phyloP scores from a whole-genome alignment of 2,329 filamentous ascomycete genomes.

The Sporothrix globosa region DNA sequence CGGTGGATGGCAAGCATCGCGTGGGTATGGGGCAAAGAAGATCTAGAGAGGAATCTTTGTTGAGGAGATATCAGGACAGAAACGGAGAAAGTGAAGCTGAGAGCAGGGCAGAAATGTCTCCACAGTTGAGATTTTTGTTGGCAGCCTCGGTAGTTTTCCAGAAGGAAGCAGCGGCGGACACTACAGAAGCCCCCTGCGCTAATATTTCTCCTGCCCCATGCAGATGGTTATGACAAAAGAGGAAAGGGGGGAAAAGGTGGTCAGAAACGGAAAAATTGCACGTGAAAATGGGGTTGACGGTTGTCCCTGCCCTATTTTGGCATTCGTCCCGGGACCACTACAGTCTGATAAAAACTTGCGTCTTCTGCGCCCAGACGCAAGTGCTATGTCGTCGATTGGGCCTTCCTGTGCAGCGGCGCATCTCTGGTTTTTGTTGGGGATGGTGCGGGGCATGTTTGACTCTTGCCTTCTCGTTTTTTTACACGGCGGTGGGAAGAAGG shows the following conservation, averaged over 20 bases:
- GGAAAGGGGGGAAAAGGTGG: background rate
- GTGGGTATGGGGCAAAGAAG: background rate
- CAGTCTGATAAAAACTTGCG: background rate
- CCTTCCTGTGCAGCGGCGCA: slow-evolving; percentile 22
- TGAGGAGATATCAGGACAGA: background rate
- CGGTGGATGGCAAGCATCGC: background rate
- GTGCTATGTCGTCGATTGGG: slow-evolving; percentile 1
- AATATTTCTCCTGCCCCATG: slow-evolving; percentile 4
- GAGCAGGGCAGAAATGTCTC: background rate
- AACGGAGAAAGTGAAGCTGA: slow-evolving; percentile 24
- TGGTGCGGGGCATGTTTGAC: slow-evolving; percentile 30
- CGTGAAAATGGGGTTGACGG: slow-evolving; percentile 28
- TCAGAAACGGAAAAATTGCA: slow-evolving; percentile 15
- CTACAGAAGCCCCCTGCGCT: background rate
- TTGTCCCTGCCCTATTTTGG: slow-evolving; percentile 16
- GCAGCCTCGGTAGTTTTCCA: slow-evolving; percentile 27
- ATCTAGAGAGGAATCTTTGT: background rate
- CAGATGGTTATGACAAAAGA: slow-evolving; percentile 9
- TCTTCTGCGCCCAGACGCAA: slow-evolving; percentile 22
- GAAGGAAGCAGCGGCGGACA: slow-evolving; percentile 14
- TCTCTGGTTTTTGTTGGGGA: slow-evolving; percentile 31
- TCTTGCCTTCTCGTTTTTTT: slow-evolving; percentile 6
- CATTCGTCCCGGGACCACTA: slow-evolving; percentile 8
- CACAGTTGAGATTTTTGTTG: slow-evolving; percentile 28
- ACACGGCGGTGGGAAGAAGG: background rate